Evolutionary conservation across 1,139 yeast genomes (phyloP).

Genomic region (Pneumocystis canis): DNA sequence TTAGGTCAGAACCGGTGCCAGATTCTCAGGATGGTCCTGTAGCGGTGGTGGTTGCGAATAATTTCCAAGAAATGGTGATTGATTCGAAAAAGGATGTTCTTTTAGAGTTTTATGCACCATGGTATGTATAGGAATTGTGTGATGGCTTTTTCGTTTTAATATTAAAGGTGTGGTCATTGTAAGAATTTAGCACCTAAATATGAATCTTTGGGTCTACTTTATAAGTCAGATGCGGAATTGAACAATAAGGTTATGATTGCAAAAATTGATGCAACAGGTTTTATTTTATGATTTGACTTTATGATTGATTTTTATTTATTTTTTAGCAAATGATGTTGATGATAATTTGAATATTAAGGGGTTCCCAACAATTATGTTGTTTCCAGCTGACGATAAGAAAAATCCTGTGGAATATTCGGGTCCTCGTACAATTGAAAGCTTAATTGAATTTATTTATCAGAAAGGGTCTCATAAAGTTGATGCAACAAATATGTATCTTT

Average conservation of each 20-base stretch:
- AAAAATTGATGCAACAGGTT: conserved; percentile 56
- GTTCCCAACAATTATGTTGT: conserved; percentile 83
- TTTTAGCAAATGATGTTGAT: conserved; percentile 64
- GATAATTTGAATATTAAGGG: conserved; percentile 47
- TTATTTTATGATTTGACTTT: not conserved
- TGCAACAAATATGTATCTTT: not conserved
- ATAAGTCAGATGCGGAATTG: conserved; percentile 21
- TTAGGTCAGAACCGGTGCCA: conserved; percentile 82
- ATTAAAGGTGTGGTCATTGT: conserved; percentile 67
- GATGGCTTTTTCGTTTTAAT: not conserved
- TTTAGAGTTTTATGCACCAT: conserved; percentile 92
- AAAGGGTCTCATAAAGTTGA: conserved; percentile 45
- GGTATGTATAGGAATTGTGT: conserved; percentile 34
- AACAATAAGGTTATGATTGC: conserved; percentile 55
- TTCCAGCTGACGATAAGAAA: conserved; percentile 79
- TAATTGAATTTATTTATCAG: conserved; percentile 55
- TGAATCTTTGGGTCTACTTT: conserved; percentile 51
- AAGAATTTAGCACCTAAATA: conserved; percentile 85
- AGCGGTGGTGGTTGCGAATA: conserved; percentile 67
- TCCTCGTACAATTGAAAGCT: conserved; percentile 58
- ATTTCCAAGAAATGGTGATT: conserved; percentile 53
- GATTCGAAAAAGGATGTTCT: conserved; percentile 71
- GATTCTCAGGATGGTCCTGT: conserved; percentile 63
- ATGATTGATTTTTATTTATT: not conserved
- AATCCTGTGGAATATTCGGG: conserved; percentile 58